Evolutionary conservation across 139 green algal genomes (phyloP), one percentile per base, ranked within the genome.

Genomic region (Astrephomene gubernaculifera): DNA sequence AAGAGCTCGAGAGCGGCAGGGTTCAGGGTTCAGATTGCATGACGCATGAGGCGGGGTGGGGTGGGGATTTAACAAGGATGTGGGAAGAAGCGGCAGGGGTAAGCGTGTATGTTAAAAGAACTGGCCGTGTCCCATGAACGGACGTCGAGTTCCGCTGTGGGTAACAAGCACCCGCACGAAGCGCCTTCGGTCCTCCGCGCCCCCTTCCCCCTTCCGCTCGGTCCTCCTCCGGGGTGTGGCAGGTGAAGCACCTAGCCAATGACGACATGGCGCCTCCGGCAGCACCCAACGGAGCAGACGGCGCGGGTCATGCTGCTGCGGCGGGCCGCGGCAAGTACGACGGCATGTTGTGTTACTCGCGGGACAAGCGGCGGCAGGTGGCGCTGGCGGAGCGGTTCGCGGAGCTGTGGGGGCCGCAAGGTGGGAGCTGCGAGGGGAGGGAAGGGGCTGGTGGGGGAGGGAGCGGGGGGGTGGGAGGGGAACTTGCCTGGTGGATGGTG

Each of bases 331-430:
- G 33, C 2, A 88, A 81, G 36, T 94, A 87, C 60, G 87, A 94
- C 61, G 91, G 88, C 57, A 90, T 67, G 19, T 27, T 39, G 65
- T 81, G 88, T 35, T 96, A 96, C 75, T 79, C 89, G 0, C 79
- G 83, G 9, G 93, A 96, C 87, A 96, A 95, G 87, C 87, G 93
- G 74, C 84, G 92, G 74, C 91, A 95, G 86, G 83, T 87, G 27
- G 87, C 83, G 17, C 53, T 95, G 44, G 80, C 87, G 10, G 91
- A 95, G 83, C 67, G 86, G 31, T 86, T 95, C 14, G 87, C 86
- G n/a, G 52, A 82, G 85, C 64, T 79, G 24, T 92, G 87, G 88
- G 52, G n/a, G 29, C 72, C 45, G 1, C 19, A 36, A 52, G 83
- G 89, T 89, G 67, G 10, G 80, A 9, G 57, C 19, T 27, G 19